Evolutionary conservation across 1,284 basidiomycete species (phyloP), one percentile per base, ranked within the genome.

Genomic region (Ganoderma lucidum): DNA sequence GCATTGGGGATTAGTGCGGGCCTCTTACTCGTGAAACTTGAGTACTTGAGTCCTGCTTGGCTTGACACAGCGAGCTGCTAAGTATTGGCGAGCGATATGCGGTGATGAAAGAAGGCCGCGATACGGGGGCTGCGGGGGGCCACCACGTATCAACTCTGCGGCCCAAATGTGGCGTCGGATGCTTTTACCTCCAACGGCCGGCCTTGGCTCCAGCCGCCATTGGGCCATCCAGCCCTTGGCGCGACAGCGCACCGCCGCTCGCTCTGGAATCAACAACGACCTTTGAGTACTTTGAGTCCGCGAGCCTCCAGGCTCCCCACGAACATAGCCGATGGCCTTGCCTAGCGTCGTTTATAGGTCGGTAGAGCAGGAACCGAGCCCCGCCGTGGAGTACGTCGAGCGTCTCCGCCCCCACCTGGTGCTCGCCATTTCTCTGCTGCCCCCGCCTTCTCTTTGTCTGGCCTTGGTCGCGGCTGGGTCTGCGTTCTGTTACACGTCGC

Each of bases 381-480:
- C 60, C 44, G 51, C 66, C 61, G 66, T 70, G 66, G 64, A 67
- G 65, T 65, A 70, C 71, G 71, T 69, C 70, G 71, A 45, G 71
- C 71, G 71, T 70, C 69, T 72, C 63, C 65, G 65, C 71, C 53
- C 39, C 68, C 5, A 64, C 67, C 71, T 69, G 65, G 67, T 71
- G 67, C 72, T 63, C 60, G 45, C 44, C 45, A 41, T 62, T 58
- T 44, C 48, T 53, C 30, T 56, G 35, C 23, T 53, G 32, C 39
- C 35, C 32, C 37, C 59, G 10, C 51, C 64, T 59, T 55, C 44
- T 56, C 45, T 62, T 48, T 48, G 62, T 71, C 70, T 68, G 58
- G 70, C 37, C 66, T 67, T 51, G 30, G 59, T 63, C 72, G 64
- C 72, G 70, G 64, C 70, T 59, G 23, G 62, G 65, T 58, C 51